phyloP scores from a whole-genome alignment of 116 monocot genomes.

The Cymodocea nodosa region DNA sequence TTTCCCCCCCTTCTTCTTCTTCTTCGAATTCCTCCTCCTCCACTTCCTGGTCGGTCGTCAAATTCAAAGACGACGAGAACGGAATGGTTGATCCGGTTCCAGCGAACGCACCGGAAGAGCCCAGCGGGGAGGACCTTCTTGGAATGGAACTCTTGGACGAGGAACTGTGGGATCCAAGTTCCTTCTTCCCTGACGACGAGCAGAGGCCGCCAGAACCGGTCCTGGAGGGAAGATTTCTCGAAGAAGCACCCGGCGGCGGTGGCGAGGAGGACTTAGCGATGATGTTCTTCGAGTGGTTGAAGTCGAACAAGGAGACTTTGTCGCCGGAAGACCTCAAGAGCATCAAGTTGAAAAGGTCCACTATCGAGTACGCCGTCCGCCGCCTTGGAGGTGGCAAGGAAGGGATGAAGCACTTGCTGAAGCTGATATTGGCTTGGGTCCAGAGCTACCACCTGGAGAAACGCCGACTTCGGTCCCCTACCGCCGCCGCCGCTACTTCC shows the following conservation, averaged over 20 bases:
- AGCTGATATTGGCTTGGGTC: constrained; percentile 82
- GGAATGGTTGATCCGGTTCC: background rate
- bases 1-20: constrained; percentile 1
- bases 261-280: constrained; percentile 32
- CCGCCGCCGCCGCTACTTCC: background rate
- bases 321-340: constrained; percentile 59
- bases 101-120: background rate
- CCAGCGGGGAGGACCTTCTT: background rate
- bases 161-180: constrained; percentile 31
- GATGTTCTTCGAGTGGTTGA: constrained; percentile 83
- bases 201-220: background rate
- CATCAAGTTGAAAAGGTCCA: constrained; percentile 55
- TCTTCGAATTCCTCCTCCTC: constrained; percentile 9
- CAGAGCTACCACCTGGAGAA: constrained; percentile 70
- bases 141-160: constrained; percentile 36
- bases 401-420: constrained; percentile 53
- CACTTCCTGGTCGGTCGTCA: constrained; percentile 13
- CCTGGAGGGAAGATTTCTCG: background rate
- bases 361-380: constrained; percentile 48
- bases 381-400: constrained; percentile 51
- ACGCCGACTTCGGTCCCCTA: background rate
- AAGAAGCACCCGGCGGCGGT: background rate
- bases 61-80: background rate
- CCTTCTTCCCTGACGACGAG: constrained; percentile 28
- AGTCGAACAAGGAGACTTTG: constrained; percentile 58